Percentiles rank a stretch among this genome's conserved stretches.
phyloP scores from a whole-genome alignment of 176 grass and related monocot species.

The Aegilops bicornis region DNA sequence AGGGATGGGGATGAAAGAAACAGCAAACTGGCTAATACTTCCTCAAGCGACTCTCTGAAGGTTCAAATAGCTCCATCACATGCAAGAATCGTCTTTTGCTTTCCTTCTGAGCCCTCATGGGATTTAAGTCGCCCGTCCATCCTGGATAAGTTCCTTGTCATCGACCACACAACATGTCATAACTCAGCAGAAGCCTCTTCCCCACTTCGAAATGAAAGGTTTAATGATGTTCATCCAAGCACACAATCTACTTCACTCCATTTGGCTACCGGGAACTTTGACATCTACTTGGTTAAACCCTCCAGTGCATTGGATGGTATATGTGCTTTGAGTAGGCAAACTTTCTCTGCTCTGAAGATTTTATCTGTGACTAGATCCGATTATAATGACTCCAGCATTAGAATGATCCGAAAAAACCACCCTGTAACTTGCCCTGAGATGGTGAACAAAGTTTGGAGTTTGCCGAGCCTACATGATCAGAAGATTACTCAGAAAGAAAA shows the following conservation, averaged over 20 bases:
- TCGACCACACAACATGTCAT: conserved; percentile 63
- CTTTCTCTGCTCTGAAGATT: conserved; percentile 74
- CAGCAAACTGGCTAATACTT: conserved; percentile 30
- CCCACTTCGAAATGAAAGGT: conserved; percentile 37
- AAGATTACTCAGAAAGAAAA: conserved; percentile 46
- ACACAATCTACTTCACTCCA: conserved; percentile 61
- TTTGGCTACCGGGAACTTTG: conserved; percentile 59
- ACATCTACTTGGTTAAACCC: conserved; percentile 77
- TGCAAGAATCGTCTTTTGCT: conserved; percentile 74
- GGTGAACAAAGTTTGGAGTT: conserved; percentile 67
- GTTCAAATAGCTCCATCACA: conserved; percentile 54
- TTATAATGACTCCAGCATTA: conserved; percentile 50
- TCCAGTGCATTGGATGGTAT: conserved; percentile 32
- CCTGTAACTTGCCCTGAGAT: conserved; percentile 54
- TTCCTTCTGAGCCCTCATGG: conserved; percentile 54
- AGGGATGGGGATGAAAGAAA: conserved; percentile 32
- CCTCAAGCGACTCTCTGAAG: conserved; percentile 45
- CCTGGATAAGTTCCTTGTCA: conserved; percentile 74
- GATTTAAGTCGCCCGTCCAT: conserved; percentile 55
- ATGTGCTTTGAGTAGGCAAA: conserved; percentile 38
- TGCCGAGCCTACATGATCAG: conserved; percentile 66
- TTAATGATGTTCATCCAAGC: conserved; percentile 32
- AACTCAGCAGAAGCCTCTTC: conserved; percentile 38
- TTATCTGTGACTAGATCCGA: conserved; percentile 55
- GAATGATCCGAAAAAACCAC: conserved; percentile 60